Percentiles rank a stretch among this genome's conserved stretches.
Conservation (phyloP, 345 rosid species). For the Lenwebbia sp. region DNA sequence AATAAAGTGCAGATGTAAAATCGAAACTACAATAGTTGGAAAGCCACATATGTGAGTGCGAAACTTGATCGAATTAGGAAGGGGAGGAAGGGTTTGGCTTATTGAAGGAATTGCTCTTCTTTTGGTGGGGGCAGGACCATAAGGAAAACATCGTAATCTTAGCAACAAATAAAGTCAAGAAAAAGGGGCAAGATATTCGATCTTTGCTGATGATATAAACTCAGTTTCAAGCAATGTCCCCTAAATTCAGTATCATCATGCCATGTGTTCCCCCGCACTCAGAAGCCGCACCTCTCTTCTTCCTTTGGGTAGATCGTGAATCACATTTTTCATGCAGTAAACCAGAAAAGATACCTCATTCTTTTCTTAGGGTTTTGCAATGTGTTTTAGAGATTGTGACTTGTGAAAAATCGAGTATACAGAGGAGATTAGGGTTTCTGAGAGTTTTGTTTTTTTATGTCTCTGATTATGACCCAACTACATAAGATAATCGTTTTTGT, state of each 20-base stretch:
- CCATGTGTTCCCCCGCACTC: not conserved
- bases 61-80: not conserved
- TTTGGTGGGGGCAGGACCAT: not conserved
- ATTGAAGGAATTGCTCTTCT: not conserved
- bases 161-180: not conserved
- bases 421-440: not conserved
- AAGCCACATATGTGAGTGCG: not conserved
- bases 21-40: not conserved
- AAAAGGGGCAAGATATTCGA: not conserved
- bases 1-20: not conserved
- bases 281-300: not conserved
- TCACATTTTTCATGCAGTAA: not conserved
- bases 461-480: not conserved
- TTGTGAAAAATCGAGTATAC: not conserved
- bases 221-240: not conserved
- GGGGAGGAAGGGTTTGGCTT: not conserved
- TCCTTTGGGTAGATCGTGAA: not conserved
- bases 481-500: not conserved
- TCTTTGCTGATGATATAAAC: not conserved
- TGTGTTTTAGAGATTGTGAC: not conserved
- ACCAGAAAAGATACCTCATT: not conserved
- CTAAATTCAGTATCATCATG: conserved; percentile 3
- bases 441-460: not conserved
- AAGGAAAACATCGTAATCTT: not conserved
- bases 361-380: not conserved